These are phyloP conservation scores for Monilinia fructicola DNA, from an alignment of 2,329 filamentous ascomycete genomes.

Conservation along the genomic window DNA sequence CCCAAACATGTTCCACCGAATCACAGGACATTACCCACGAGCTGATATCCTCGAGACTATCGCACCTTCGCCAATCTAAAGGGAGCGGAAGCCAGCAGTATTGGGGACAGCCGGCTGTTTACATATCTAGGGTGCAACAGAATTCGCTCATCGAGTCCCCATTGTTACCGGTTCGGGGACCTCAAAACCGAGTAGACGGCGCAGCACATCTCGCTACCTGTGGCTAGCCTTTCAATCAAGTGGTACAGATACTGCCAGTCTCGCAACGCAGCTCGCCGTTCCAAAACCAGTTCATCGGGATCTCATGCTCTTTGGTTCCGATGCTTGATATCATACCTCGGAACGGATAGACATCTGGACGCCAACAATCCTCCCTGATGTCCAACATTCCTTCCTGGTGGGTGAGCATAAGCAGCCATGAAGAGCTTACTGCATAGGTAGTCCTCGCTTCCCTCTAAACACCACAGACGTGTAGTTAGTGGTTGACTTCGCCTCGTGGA, in stretches of 20 bases:
- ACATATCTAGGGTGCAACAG: constrained; percentile 23
- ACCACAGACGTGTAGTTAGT: neutral
- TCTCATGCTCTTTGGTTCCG: constrained; percentile 16
- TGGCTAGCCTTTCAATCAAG: constrained; percentile 19
- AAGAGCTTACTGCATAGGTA: neutral
- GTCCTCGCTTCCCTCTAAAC: neutral
- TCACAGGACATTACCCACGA: constrained; percentile 19
- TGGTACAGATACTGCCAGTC: constrained; percentile 21
- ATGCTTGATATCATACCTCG: constrained; percentile 5
- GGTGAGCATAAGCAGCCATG: neutral
- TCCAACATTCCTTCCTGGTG: neutral
- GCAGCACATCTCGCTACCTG: constrained; percentile 23
- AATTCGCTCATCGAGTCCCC: constrained; percentile 19
- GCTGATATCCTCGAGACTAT: constrained; percentile 23
- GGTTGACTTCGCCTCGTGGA: constrained; percentile 11
- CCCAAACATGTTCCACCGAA: constrained; percentile 10
- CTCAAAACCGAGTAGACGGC: constrained; percentile 25
- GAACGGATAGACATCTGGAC: constrained; percentile 1
- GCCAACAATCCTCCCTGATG: constrained; percentile 1
- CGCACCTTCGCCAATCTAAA: constrained; percentile 25
- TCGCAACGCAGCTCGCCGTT: constrained; percentile 23
- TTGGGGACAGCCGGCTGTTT: constrained; percentile 23
- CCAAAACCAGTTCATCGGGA: constrained; percentile 24
- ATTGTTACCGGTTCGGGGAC: constrained; percentile 25
- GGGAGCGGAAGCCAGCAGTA: constrained; percentile 23